Conservation (phyloP, 1,284 basidiomycete species). For the Coniferiporia sulphurascens region DNA sequence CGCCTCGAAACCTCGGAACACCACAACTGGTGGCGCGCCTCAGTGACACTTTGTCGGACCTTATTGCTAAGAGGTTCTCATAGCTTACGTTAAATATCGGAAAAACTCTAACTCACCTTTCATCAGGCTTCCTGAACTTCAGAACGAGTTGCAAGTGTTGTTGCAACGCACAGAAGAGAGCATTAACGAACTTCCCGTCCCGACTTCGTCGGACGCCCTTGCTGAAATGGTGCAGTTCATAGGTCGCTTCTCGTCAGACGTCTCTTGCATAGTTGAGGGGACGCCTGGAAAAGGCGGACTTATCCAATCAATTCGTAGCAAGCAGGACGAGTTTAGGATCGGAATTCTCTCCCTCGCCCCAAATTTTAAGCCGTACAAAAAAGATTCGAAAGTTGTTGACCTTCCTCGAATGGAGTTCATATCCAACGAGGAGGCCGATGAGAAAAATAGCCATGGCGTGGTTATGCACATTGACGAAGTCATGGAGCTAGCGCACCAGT, state of each 20-base stretch:
- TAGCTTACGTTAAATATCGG: neutral
- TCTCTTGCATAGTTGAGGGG: slow-evolving; percentile 46
- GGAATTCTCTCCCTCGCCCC: slow-evolving; percentile 53
- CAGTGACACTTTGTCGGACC: slow-evolving; percentile 48
- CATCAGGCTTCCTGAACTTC: slow-evolving; percentile 59
- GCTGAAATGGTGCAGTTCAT: slow-evolving; percentile 49
- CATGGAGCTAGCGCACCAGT: slow-evolving; percentile 43
- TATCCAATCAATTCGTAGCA: slow-evolving; percentile 47
- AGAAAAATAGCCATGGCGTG: slow-evolving; percentile 19
- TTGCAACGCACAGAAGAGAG: slow-evolving; percentile 35
- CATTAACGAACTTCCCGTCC: slow-evolving; percentile 42
- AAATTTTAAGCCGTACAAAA: slow-evolving; percentile 33
- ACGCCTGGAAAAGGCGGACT: slow-evolving; percentile 45
- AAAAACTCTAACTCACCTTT: slow-evolving; percentile 20
- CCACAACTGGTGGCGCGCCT: slow-evolving; percentile 48
- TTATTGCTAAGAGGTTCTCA: slow-evolving; percentile 47
- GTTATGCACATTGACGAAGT: slow-evolving; percentile 55
- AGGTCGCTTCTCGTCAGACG: slow-evolving; percentile 39
- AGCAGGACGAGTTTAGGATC: slow-evolving; percentile 41
- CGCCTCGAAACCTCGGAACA: slow-evolving; percentile 47
- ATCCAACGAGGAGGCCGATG: slow-evolving; percentile 9
- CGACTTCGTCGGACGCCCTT: slow-evolving; percentile 49
- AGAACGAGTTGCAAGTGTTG: slow-evolving; percentile 42
- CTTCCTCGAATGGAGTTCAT: slow-evolving; percentile 2
- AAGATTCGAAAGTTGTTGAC: neutral